These are phyloP conservation scores for Schwanniomyces pseudopolymorphus DNA, from an alignment of 805 yeast genomes.

Conservation along the genomic window DNA sequence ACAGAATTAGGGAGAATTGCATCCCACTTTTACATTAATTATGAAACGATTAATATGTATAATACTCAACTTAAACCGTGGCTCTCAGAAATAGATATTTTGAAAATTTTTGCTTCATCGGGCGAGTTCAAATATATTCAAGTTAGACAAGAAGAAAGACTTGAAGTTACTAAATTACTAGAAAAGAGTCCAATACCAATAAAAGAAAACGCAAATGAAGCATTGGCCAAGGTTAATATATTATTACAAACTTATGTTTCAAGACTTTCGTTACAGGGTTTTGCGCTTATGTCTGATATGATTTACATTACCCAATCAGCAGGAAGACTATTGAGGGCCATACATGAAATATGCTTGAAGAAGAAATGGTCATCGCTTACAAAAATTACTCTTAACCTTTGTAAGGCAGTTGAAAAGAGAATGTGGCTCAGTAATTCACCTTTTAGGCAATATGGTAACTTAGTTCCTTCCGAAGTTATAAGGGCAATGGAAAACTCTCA, in stretches of 20 bases:
- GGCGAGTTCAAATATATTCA: slow-evolving; percentile 85
- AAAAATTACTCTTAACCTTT: slow-evolving; percentile 55
- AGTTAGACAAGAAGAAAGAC: slow-evolving; percentile 80
- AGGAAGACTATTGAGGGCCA: slow-evolving; percentile 81
- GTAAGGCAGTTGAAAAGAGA: slow-evolving; percentile 77
- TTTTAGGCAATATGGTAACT: slow-evolving; percentile 69
- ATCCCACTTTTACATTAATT: slow-evolving; percentile 79
- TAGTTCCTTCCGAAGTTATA: slow-evolving; percentile 70
- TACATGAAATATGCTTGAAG: slow-evolving; percentile 70
- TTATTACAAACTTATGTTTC: slow-evolving; percentile 88
- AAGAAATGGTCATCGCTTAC: slow-evolving; percentile 73
- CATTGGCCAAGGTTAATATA: slow-evolving; percentile 75
- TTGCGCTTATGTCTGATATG: slow-evolving; percentile 92
- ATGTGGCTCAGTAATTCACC: slow-evolving; percentile 88
- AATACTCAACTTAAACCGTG: slow-evolving; percentile 62
- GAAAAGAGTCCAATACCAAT: slow-evolving; percentile 86
- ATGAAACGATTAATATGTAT: slow-evolving; percentile 70
- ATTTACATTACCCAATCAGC: slow-evolving; percentile 90
- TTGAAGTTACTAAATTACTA: slow-evolving; percentile 65
- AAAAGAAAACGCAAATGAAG: slow-evolving; percentile 66
- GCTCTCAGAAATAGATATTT: slow-evolving; percentile 67
- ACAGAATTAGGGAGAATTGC: slow-evolving; percentile 82
- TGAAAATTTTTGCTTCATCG: slow-evolving; percentile 74
- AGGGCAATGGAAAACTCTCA: slow-evolving; percentile 75
- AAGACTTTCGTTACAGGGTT: slow-evolving; percentile 71